Base-by-base conservation (phyloP, 192 early-diverging fungal genomes). In the Coemansia sp. region DNA sequence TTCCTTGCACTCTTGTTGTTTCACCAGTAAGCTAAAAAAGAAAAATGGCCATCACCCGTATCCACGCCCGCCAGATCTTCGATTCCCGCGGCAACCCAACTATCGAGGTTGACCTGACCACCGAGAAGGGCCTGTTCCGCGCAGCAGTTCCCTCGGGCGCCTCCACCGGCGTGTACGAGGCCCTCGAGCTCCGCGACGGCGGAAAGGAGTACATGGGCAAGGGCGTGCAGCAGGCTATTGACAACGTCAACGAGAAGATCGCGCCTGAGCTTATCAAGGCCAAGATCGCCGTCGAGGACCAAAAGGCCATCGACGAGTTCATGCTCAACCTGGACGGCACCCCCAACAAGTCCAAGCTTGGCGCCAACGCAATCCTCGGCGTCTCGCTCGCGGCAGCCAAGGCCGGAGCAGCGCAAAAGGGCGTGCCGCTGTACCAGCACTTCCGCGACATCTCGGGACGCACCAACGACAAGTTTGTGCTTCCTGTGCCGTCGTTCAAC, bases 31-130 rank as follows among this genome's bases (percentile, higher is more conserved):
- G n/a, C 11, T 23, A 20, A 46, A 23, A 1, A 50, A 50, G 6
- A 22, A 57, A 61, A 35, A 91, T 92, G 91, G 59, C 88, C 50
- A 87, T 91, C 66, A 85, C 75, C 60, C 88, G 88, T 63, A 84
- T 93, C 73, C 85, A 89, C 82, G 95, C 94, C 59, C 91, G 96
- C 83, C 95, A 97, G 84, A 99, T 99, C 85, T 97, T 94, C 73
- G 96, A 99, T 87, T 99, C 96, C 50, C 91, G 96, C 67, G 96
- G 96, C 70, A 97, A 97, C 89, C 96, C 96, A 65, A 99, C 96
- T 61, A 90, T 99, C 62, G 94, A 99, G 84, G 97, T 98, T 43
- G 97, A 99, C 63, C 84, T 99, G 81, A 93, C 90, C 62, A 99
- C 97, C 70, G 85, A 85, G 58, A 89, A 94, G 83, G 96, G 96